Evolutionary conservation across 345 rosid species (phyloP), one percentile per base, ranked within the genome.

Genomic region (Balakata baccata): DNA sequence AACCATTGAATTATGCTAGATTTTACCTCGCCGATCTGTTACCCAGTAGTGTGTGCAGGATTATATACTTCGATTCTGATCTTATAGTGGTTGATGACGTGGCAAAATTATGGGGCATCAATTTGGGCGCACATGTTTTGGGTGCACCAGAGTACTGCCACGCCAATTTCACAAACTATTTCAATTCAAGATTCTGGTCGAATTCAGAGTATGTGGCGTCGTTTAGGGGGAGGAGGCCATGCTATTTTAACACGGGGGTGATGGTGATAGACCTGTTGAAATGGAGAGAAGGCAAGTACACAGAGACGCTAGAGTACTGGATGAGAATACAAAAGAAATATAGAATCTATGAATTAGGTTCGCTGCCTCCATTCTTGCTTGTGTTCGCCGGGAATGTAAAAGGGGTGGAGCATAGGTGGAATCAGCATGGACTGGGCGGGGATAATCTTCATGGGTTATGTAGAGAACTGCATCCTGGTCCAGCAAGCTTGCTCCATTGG

Each of bases 141-240:
- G 98, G 96, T 10, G 97, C 98, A 34, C 98, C 98, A 2, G 92
- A 87, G 79, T 88, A 93, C 29, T 93, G 97, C 64, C 93, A 91
- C 81, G 95, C 93, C 0, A 93, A 93, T 47, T 86, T 91, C 83
- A 87, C 95, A 0, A 75, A 81, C 66, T 93, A 93, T 77, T 93
- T 93, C 86, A 87, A 88, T 0, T 57, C 77, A 11, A 76, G 85
- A 64, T 93, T 93, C 80, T 93, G 97, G 98, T 84, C 92, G 18
- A 88, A 83, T 25, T 77, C 85, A 6, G 73, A 34, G 0, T 85
- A 78, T 56, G 78, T 86, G 68, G 80, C 86, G 75, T 69, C 86
- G 38, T 81, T 89, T 43, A 70, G 58, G 45, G 95, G 87, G 47
- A 74, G 89, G 46, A 82, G 13, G 61, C 76, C 92, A 10, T 93